phyloP scores from a whole-genome alignment of 805 yeast genomes.

The Candida ponderosae region DNA sequence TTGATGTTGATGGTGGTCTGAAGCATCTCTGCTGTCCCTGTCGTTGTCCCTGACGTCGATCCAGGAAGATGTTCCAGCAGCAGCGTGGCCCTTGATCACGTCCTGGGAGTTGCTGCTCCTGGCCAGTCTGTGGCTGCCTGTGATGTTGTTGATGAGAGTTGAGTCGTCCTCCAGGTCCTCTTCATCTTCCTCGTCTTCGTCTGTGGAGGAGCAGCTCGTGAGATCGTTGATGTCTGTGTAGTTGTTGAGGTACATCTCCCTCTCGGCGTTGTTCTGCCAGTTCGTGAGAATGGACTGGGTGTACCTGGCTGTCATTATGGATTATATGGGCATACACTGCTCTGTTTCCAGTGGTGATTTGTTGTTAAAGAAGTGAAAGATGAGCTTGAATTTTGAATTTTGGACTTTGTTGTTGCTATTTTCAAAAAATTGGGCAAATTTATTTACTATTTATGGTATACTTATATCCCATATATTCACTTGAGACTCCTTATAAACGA shows the following conservation, averaged over 20 bases:
- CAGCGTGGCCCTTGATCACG: background rate
- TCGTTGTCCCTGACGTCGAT: background rate
- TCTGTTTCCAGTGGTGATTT: too few relatives aligned
- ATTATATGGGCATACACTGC: background rate
- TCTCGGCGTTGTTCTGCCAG: slow-evolving; percentile 1
- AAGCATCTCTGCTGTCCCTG: background rate
- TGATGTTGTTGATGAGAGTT: background rate
- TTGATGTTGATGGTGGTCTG: background rate
- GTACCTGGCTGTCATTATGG: background rate
- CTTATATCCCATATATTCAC: background rate
- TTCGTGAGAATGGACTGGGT: background rate
- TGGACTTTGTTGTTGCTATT: background rate
- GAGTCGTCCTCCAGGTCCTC: background rate
- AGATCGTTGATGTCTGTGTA: background rate
- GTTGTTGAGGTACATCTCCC: background rate
- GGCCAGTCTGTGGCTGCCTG: background rate
- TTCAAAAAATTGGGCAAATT: background rate
- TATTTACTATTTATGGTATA: too few relatives aligned
- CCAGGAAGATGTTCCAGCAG: too few relatives aligned
- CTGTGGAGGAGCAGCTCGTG: background rate
- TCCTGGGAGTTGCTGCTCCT: background rate
- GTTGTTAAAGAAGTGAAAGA: too few relatives aligned
- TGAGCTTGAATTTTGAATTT: background rate
- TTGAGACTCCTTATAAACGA: background rate
- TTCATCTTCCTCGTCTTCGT: background rate